Percentiles rank a stretch among this genome's conserved stretches.
phyloP scores from a whole-genome alignment of 306 rosid genomes.

The Sesbania bispinosa region DNA sequence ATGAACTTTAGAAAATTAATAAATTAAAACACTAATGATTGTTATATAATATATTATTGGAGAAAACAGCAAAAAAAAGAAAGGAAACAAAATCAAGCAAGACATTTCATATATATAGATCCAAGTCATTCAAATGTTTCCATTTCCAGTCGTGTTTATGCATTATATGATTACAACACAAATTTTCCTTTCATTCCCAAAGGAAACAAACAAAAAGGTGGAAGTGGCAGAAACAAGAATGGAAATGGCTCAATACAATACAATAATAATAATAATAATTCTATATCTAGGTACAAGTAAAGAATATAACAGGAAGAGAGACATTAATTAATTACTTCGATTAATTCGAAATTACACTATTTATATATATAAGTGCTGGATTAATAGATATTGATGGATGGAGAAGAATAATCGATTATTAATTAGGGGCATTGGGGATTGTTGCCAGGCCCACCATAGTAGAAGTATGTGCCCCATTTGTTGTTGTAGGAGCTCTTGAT shows the following conservation, averaged over 20 bases:
- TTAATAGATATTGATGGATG: not conserved
- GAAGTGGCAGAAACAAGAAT: conserved; percentile 30
- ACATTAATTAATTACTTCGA: not conserved
- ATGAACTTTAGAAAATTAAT: no score
- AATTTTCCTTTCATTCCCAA: conserved; percentile 9
- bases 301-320: conserved; percentile 28
- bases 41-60: no score
- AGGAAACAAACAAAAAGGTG: conserved; percentile 23
- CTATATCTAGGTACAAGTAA: conserved; percentile 37
- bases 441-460: conserved; percentile 89
- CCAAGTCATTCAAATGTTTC: not conserved
- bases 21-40: no score
- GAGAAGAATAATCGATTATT: not conserved
- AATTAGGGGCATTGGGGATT: conserved; percentile 53
- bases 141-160: conserved; percentile 26
- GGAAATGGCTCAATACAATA: conserved; percentile 30
- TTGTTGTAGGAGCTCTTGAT: conserved; percentile 61
- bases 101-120: no score
- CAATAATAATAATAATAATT: no score
- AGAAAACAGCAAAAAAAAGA: no score
- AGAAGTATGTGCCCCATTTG: conserved; percentile 87
- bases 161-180: conserved; percentile 9
- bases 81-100: no score
- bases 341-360: not conserved
- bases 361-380: not conserved